A percentile compares a stretch with the other conserved stretches of the same genome.
These are phyloP conservation scores for Keithomyces neogunnii DNA, from an alignment of 2,329 filamentous ascomycete genomes.

Conservation along the genomic window DNA sequence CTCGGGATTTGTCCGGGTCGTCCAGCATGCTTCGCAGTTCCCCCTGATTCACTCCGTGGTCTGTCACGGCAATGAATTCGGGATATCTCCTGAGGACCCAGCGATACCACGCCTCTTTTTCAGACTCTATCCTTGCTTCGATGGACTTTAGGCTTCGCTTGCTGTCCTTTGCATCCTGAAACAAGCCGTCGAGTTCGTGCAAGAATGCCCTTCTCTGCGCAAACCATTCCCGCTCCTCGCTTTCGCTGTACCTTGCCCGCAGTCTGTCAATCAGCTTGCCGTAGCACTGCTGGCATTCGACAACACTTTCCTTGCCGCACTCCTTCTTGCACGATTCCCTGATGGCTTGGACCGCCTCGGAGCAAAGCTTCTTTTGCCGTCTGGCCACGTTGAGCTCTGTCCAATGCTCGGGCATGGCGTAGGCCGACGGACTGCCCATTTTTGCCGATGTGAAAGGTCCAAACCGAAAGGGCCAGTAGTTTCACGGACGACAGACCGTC, in stretches of 20 bases:
- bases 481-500: too few species aligned
- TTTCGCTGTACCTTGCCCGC: constrained; percentile 26
- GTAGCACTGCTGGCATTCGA: constrained; percentile 41
- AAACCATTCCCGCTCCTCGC: constrained; percentile 41
- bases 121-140: constrained; percentile 40
- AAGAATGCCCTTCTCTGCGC: constrained; percentile 38
- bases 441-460: background rate
- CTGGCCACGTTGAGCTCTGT: constrained; percentile 26
- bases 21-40: constrained; percentile 27
- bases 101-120: constrained; percentile 46
- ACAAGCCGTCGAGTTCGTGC: constrained; percentile 38
- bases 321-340: constrained; percentile 32
- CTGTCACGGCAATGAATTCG: constrained; percentile 26
- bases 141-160: constrained; percentile 35
- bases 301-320: constrained; percentile 33
- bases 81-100: constrained; percentile 32
- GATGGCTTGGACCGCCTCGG: constrained; percentile 32
- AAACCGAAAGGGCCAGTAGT: too few species aligned
- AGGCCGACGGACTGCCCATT: constrained; percentile 17
- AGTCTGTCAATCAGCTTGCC: constrained; percentile 37
- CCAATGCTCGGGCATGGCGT: constrained; percentile 29
- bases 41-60: constrained; percentile 19
- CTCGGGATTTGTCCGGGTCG: constrained; percentile 26
- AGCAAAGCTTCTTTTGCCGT: constrained; percentile 25
- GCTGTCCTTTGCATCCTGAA: constrained; percentile 37